phyloP scores from a whole-genome alignment of 208 protist species.

The Phytomonas francai region DNA sequence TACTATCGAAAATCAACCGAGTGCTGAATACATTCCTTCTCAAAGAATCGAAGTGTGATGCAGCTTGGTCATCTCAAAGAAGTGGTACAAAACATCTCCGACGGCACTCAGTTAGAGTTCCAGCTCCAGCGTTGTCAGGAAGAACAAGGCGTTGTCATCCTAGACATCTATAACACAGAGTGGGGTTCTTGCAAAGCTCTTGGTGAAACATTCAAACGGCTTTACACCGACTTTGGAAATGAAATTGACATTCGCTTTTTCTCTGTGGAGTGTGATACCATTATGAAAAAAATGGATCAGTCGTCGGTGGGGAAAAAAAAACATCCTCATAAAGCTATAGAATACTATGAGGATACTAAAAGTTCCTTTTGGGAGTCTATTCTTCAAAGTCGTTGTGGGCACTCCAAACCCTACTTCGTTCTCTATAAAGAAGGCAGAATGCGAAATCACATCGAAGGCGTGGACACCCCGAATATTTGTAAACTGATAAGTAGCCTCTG shows the following conservation, averaged over 20 bases:
- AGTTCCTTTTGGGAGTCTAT: conserved; percentile 49
- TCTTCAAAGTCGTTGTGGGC: conserved; percentile 43
- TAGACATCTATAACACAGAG: conserved; percentile 84
- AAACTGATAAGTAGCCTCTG: conserved; percentile 69
- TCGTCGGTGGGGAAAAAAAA: conserved; percentile 22
- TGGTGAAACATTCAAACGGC: conserved; percentile 76
- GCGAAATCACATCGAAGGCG: conserved; percentile 58
- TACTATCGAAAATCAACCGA: not conserved
- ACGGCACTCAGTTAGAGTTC: conserved; percentile 56
- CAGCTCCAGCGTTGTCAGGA: conserved; percentile 73
- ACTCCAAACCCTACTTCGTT: conserved; percentile 84
- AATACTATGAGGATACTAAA: conserved; percentile 52
- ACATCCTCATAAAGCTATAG: conserved; percentile 23
- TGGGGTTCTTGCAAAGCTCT: conserved; percentile 84
- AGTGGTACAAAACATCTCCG: conserved; percentile 72
- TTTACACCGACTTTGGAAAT: conserved; percentile 76
- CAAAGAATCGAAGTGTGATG: conserved; percentile 4
- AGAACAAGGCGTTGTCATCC: conserved; percentile 75
- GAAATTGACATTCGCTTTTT: conserved; percentile 75
- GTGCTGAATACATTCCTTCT: not conserved
- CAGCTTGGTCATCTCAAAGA: conserved; percentile 47
- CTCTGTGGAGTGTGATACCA: conserved; percentile 75
- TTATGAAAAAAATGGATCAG: conserved; percentile 59
- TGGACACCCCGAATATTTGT: conserved; percentile 82
- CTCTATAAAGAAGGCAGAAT: conserved; percentile 85